Conservation (phyloP, 1,139 yeast species). For the Debaryomyces singareniensis region DNA sequence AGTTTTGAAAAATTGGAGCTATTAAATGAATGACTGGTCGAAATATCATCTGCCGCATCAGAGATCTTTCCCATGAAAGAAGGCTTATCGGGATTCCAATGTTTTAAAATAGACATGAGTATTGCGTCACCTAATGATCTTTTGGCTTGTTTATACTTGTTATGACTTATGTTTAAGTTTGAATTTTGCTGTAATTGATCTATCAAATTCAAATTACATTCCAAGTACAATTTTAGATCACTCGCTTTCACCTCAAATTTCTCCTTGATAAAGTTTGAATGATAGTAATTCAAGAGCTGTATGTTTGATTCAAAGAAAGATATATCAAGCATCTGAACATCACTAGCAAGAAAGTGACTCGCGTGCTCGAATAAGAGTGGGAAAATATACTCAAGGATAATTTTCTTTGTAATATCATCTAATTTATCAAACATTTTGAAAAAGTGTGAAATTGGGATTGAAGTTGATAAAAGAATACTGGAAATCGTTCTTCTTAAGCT, state of each 20-base stretch:
- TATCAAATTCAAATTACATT: neutral
- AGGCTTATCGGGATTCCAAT: neutral
- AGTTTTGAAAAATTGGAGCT: no score
- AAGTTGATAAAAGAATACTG: conserved; percentile 25
- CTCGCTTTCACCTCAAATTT: neutral
- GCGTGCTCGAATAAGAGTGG: conserved; percentile 33
- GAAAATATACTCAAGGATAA: conserved; percentile 29
- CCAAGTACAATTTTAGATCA: neutral
- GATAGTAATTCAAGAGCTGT: neutral
- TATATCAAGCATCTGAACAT: neutral
- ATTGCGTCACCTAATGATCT: neutral
- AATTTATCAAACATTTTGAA: conserved; percentile 14
- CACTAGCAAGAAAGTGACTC: conserved; percentile 28
- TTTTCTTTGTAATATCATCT: conserved; percentile 21
- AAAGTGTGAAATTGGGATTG: conserved; percentile 15
- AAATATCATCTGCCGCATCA: conserved; percentile 11
- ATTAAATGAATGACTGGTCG: no score
- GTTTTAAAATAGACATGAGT: neutral
- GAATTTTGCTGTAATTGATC: neutral
- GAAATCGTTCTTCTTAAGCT: conserved; percentile 21
- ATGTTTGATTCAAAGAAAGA: neutral
- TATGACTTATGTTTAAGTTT: neutral
- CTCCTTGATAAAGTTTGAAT: neutral
- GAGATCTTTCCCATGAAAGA: conserved; percentile 6
- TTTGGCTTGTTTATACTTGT: neutral